A percentile compares a stretch with the other conserved stretches of the same genome.
Conservation (phyloP, 2,329 filamentous ascomycete genomes). For the Colletotrichum incanum region DNA sequence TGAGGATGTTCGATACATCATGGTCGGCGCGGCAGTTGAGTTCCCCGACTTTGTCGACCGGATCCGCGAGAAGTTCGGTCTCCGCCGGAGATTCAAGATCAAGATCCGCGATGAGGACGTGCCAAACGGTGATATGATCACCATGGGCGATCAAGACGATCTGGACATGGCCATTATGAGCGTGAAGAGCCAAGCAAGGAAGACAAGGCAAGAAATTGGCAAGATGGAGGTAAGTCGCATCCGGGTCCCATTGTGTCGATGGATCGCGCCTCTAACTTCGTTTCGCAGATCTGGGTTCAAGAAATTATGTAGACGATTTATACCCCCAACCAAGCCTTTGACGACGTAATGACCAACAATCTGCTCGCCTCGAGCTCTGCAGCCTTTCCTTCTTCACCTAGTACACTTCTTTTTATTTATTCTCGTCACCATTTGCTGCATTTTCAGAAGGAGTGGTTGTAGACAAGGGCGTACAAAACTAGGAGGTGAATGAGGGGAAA, state of each 20-base stretch:
- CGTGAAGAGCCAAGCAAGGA: conserved; percentile 78
- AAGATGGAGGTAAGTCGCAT: conserved; percentile 89
- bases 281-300: conserved; percentile 64
- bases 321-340: conserved; percentile 43
- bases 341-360: conserved; percentile 54
- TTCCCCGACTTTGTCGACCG: conserved; percentile 85
- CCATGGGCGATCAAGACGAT: conserved; percentile 96
- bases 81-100: conserved; percentile 86
- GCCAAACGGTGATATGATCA: conserved; percentile 90
- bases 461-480: conserved; percentile 40
- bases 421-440: conserved; percentile 31
- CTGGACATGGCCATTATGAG: conserved; percentile 87
- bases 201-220: conserved; percentile 84
- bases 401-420: background rate
- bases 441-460: conserved; percentile 40
- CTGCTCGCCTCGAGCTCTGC: conserved; percentile 32
- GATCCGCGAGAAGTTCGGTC: conserved; percentile 89
- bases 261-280: conserved; percentile 46
- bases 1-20: conserved; percentile 93
- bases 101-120: conserved; percentile 87
- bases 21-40: conserved; percentile 81
- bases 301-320: conserved; percentile 56
- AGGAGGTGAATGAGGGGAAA: background rate
- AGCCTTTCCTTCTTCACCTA: conserved; percentile 36
- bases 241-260: background rate